Evolutionary conservation across 768 basidiomycete genomes (phyloP), one percentile per base, ranked within the genome.

Genomic region (Tricholoma terreum): DNA sequence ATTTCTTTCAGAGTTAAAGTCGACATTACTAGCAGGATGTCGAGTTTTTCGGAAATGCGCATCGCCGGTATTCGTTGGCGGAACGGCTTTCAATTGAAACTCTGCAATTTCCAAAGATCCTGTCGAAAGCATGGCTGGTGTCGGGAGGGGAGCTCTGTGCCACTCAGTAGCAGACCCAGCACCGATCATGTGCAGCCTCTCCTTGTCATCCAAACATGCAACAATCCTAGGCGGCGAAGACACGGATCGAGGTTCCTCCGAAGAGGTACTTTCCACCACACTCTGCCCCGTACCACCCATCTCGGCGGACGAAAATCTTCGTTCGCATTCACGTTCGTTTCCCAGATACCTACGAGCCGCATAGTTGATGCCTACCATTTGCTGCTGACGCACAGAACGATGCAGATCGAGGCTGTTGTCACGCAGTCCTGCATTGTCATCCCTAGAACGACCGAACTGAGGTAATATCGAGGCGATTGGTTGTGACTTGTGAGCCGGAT

Each of bases 41-140:
- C 57, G 57, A 27, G 54, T 55, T 33, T 63, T 59, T 31, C 51
- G 61, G 43, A 58, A 59, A 43, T 56, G 58, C 10, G 55, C 56
- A 43, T 57, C 52, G 6, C 56, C 60, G 48, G 56, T 53, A 35
- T 46, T 24, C 22, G 50, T 17, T 11, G 54, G 43, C 14, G 55
- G 51, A 22, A 24, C 35, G 27, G 19, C 8, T 11, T 38, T 27
- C 12, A 17, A 22, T 33, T 50, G 27, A 15, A 30, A 30, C 31
- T 50, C 55, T 24, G 11, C 33, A 10, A 24, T 21, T 35, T 24
- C 31, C 12, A 35, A 38, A 36, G 35, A 1, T n/a, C 52, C 19
- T 45, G 35, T 12, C 24, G 55, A n/a, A 46, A 21, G 36, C 33
- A 36, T 30, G 50, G 54, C 27, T 35, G 46, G 36, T 9, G 22